phyloP scores from a whole-genome alignment of 2,329 filamentous ascomycete species.

The Aspergillus unguis region DNA sequence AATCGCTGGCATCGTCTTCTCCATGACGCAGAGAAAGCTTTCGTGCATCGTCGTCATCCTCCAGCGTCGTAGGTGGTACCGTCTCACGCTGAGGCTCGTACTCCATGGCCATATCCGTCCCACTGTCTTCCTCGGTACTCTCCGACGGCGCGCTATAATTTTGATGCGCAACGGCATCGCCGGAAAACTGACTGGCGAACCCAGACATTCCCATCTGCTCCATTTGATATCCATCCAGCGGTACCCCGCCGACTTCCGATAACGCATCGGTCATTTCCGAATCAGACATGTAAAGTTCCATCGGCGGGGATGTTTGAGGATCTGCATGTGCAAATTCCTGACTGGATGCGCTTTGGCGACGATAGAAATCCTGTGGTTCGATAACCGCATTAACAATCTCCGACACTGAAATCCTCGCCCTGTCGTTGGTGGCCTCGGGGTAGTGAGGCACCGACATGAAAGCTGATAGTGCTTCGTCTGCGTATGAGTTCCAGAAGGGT shows the following conservation, averaged over 20 bases:
- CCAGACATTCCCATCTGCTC: conserved; percentile 19
- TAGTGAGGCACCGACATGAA: conserved; percentile 30
- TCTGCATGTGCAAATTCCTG: not conserved
- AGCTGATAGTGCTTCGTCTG: conserved; percentile 23
- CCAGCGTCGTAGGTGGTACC: conserved; percentile 16
- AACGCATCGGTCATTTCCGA: conserved; percentile 24
- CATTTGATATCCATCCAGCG: conserved; percentile 17
- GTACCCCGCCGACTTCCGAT: conserved; percentile 21
- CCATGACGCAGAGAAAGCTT: conserved; percentile 32
- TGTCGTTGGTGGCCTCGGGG: conserved; percentile 21
- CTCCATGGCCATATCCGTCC: conserved; percentile 24
- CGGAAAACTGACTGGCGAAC: conserved; percentile 19
- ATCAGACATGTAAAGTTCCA: conserved; percentile 22
- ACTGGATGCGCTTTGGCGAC: not conserved
- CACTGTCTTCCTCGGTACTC: conserved; percentile 18
- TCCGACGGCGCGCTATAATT: conserved; percentile 23
- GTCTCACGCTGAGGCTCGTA: conserved; percentile 21
- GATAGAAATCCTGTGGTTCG: conserved; percentile 9
- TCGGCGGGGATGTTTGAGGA: conserved; percentile 13
- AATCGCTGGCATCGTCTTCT: conserved; percentile 17
- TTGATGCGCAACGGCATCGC: conserved; percentile 15
- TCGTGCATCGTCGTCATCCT: conserved; percentile 33
- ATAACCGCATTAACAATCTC: conserved; percentile 31
- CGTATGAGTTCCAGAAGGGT: not conserved
- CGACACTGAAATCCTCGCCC: conserved; percentile 20